phyloP scores from a whole-genome alignment of 2,329 filamentous ascomycete genomes.

The Fusarium domesticum region DNA sequence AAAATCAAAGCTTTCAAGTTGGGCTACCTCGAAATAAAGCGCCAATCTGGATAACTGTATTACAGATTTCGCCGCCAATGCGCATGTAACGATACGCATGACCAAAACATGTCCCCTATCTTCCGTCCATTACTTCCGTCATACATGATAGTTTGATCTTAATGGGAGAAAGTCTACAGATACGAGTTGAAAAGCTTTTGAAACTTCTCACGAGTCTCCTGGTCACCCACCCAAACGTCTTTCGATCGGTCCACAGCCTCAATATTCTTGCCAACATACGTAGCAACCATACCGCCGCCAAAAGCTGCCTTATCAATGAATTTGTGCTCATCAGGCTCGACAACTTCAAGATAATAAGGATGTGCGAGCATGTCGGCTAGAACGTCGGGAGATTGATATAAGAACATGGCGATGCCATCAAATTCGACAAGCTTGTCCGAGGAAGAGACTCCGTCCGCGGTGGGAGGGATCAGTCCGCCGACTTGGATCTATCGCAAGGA shows the following conservation, averaged over 20 bases:
- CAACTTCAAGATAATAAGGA: conserved; percentile 29
- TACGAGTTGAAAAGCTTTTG: conserved; percentile 26
- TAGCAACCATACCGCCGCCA: conserved; percentile 30
- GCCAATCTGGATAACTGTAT: too few species aligned
- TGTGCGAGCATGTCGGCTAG: conserved; percentile 27
- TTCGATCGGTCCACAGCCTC: conserved; percentile 23
- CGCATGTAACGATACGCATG: too few species aligned
- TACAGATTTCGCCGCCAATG: too few species aligned
- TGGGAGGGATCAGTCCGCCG: conserved; percentile 27
- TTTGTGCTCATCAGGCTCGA: conserved; percentile 30
- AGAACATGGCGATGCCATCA: conserved; percentile 32
- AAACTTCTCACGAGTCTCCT: conserved; percentile 14
- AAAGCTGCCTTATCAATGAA: conserved; percentile 32
- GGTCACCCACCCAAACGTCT: conserved; percentile 27
- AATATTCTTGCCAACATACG: conserved; percentile 23
- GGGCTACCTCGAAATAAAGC: too few species aligned
- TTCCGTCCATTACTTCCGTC: too few species aligned
- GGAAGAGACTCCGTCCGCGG: conserved; percentile 15
- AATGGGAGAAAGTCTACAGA: too few species aligned
- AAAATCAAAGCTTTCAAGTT: too few species aligned
- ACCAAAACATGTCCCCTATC: too few species aligned
- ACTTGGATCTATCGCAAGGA: conserved; percentile 22
- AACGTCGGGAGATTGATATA: conserved; percentile 23
- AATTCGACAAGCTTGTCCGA: conserved; percentile 26
- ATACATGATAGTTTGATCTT: too few species aligned